Evolutionary conservation across 305 asterid species (phyloP), one percentile per base, ranked within the genome.

Genomic region (Fraxinus nigra): DNA sequence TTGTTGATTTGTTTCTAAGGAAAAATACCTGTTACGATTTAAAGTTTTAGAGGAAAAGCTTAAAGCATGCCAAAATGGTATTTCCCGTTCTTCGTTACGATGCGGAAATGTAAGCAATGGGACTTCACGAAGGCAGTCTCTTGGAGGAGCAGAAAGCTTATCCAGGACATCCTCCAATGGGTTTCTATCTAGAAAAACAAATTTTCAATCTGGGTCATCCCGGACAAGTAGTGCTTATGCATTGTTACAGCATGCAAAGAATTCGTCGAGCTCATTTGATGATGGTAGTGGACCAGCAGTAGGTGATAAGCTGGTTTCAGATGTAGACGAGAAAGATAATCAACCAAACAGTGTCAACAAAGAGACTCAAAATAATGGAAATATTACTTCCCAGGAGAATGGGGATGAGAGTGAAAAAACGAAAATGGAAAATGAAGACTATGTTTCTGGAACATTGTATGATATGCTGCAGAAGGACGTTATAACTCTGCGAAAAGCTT

Each of bases 391-490:
- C 26, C 82, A 78, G 81, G 94, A 85, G 83, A 87, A 90, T 73
- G 93, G 85, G 73, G 78, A 86, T 80, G 90, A 76, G 33, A 79
- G 83, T 30, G 94, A 84, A 61, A 92, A 87, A 85, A 3, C 40
- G 37, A 87, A 85, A 86, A 82, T 80, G 75, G 94, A 82, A 43
- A 87, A 83, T 80, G 93, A 87, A 83, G 98, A 95, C 85, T 85
- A 13, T 79, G 95, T 95, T 63, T 93, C 97, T 75, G 98, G 98
- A 59, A 40, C 80, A 79, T 84, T 95, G 75, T 93, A 95, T 70
- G 98, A 93, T 87, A 87, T 93, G 92, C 89, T 93, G 89, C 98
- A 95, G 90, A 95, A 92, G 86, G 98, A 93, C 89, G 98, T 93
- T 73, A 88, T 91, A 78, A 30, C 82, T 32, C 88, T 95, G 85